A percentile compares a stretch with the other conserved stretches of the same genome.
These are phyloP conservation scores for Suillus sp. DNA, from an alignment of 768 basidiomycete species.

Conservation along the genomic window DNA sequence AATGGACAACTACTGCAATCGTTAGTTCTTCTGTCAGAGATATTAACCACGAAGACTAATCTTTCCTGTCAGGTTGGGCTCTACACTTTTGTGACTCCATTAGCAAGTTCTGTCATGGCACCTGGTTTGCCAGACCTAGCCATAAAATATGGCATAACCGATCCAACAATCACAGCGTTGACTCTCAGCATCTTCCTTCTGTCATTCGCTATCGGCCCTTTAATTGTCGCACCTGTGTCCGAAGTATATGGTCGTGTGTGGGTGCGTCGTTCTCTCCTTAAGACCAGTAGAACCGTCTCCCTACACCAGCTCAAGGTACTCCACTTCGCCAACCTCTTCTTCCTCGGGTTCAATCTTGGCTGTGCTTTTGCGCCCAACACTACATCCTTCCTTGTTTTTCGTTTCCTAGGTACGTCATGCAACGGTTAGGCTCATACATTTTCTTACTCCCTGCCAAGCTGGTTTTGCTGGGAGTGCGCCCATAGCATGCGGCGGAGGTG, in stretches of 20 bases:
- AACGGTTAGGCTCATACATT: background rate
- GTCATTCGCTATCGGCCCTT: background rate
- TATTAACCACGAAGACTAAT: background rate
- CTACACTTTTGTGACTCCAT: background rate
- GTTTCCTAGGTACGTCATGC: slow-evolving; percentile 56
- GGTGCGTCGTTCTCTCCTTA: background rate
- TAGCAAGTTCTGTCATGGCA: background rate
- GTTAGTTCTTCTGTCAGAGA: slow-evolving; percentile 41
- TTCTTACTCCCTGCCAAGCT: slow-evolving; percentile 38
- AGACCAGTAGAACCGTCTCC: background rate
- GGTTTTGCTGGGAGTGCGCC: slow-evolving; percentile 68
- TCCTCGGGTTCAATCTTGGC: background rate
- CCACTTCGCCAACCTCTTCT: slow-evolving; percentile 29
- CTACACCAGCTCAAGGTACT: slow-evolving; percentile 47
- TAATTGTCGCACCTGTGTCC: background rate
- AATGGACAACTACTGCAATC: background rate
- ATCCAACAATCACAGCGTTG: background rate
- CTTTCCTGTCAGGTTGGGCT: background rate
- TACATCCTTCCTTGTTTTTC: slow-evolving; percentile 59
- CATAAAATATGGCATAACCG: background rate
- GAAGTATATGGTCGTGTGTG: slow-evolving; percentile 50
- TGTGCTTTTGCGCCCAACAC: slow-evolving; percentile 68
- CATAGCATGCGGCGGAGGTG: slow-evolving; percentile 63
- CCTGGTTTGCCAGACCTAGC: background rate
- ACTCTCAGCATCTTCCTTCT: background rate